These are phyloP conservation scores for Alternaria sp. DNA, from an alignment of 2,329 filamentous ascomycete genomes.

Conservation along the genomic window DNA sequence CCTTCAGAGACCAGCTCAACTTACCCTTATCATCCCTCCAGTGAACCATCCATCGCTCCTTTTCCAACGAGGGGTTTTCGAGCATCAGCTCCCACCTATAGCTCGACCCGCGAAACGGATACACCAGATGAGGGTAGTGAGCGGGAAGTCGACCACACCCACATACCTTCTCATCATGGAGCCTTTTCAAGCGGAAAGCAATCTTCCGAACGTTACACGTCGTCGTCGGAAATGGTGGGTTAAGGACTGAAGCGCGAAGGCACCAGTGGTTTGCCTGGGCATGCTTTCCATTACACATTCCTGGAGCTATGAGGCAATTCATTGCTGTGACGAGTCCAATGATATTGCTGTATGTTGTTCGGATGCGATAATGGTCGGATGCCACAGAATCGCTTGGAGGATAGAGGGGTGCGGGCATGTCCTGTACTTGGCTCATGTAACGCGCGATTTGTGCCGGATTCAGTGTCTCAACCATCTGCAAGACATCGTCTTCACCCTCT, in stretches of 20 bases:
- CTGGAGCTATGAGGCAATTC: slow-evolving; percentile 5
- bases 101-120: not conserved
- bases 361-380: not conserved
- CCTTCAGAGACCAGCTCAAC: not conserved
- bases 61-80: not conserved
- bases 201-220: not conserved
- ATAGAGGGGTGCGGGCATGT: not conserved
- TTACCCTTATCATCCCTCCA: not conserved
- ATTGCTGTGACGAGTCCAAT: slow-evolving; percentile 1
- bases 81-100: not conserved
- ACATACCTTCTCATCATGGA: not conserved
- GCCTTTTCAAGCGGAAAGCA: not conserved
- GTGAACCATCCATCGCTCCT: not conserved
- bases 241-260: not conserved
- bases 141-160: not conserved
- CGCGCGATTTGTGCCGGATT: not conserved
- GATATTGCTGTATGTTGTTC: slow-evolving; percentile 4
- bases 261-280: not conserved
- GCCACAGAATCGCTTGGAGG: too few species aligned
- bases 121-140: not conserved
- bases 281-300: not conserved
- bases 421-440: not conserved
- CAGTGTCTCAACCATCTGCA: not conserved
- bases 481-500: not conserved
- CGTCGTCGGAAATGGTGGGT: not conserved